Percentiles rank a stretch among this genome's conserved stretches.
Evolutionary conservation across 1,284 basidiomycete species (phyloP).

Genomic region (Puccinia polysora): DNA sequence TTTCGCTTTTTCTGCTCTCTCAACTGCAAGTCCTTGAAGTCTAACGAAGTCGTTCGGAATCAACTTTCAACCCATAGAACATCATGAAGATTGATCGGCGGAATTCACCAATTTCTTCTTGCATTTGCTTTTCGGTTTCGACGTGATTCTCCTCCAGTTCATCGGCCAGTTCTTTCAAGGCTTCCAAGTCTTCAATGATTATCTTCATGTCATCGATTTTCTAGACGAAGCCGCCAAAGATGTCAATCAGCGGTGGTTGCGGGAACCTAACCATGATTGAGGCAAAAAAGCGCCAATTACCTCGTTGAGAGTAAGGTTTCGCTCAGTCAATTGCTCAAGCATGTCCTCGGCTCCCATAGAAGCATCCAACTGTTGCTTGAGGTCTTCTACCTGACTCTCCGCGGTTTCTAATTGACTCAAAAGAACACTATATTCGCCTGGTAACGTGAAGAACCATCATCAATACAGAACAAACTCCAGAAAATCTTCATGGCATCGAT

Average conservation of each 20-base stretch:
- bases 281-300: slow-evolving; percentile 54
- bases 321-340: slow-evolving; percentile 88
- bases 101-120: slow-evolving; percentile 75
- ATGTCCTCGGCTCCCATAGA: slow-evolving; percentile 93
- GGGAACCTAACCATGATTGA: neutral
- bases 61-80: too few relatives aligned
- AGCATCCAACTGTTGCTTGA: slow-evolving; percentile 90
- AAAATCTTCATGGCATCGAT: neutral
- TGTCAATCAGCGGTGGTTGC: neutral
- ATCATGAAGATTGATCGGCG: slow-evolving; percentile 46
- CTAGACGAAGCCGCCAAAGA: slow-evolving; percentile 54
- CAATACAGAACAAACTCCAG: neutral
- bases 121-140: slow-evolving; percentile 85
- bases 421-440: slow-evolving; percentile 73
- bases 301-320: slow-evolving; percentile 84
- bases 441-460: slow-evolving; percentile 24
- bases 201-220: slow-evolving; percentile 95
- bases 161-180: slow-evolving; percentile 90
- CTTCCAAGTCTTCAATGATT: slow-evolving; percentile 90
- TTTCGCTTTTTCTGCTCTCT: slow-evolving; percentile 66
- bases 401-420: slow-evolving; percentile 75
- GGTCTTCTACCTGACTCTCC: slow-evolving; percentile 83
- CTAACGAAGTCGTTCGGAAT: slow-evolving; percentile 54
- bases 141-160: slow-evolving; percentile 95
- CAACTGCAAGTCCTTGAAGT: slow-evolving; percentile 66